Percentiles rank a stretch among this genome's conserved stretches.
These are phyloP conservation scores for Telopea speciosissima DNA, from an alignment of 177 flowering plant species.

Conservation along the genomic window DNA sequence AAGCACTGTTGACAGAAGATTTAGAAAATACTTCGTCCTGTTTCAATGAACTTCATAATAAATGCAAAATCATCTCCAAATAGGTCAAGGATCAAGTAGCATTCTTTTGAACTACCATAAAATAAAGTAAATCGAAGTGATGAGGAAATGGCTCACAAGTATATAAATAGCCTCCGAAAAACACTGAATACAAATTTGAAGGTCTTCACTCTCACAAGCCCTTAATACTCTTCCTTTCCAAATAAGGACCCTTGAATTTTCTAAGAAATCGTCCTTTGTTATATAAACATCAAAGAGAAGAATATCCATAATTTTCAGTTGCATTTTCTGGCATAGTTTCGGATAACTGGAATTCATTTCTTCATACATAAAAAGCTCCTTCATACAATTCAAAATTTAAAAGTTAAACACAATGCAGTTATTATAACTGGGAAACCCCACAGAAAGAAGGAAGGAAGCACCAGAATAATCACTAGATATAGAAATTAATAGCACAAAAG, in stretches of 20 bases:
- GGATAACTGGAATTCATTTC: slow-evolving; percentile 36
- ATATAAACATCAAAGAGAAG: slow-evolving; percentile 51
- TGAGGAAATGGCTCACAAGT: slow-evolving; percentile 40
- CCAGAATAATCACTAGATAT: neutral
- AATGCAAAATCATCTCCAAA: neutral
- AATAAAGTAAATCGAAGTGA: slow-evolving; percentile 5
- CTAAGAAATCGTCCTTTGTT: slow-evolving; percentile 30
- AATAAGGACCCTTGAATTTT: slow-evolving; percentile 48
- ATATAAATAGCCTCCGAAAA: slow-evolving; percentile 64
- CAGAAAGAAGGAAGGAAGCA: neutral
- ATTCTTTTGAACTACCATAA: neutral
- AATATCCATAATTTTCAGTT: slow-evolving; percentile 39
- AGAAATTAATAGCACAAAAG: slow-evolving; percentile 7
- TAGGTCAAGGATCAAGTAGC: neutral
- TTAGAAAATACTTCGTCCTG: slow-evolving; percentile 34
- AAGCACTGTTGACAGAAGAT: slow-evolving; percentile 8
- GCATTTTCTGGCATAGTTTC: slow-evolving; percentile 55
- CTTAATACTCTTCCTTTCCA: slow-evolving; percentile 46
- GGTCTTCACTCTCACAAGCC: slow-evolving; percentile 37
- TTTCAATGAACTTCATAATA: slow-evolving; percentile 18
- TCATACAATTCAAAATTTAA: slow-evolving; percentile 9
- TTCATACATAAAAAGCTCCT: slow-evolving; percentile 80
- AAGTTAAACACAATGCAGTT: neutral
- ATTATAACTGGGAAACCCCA: too few relatives aligned
- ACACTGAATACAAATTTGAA: slow-evolving; percentile 48